phyloP scores from a whole-genome alignment of 2,329 filamentous ascomycete genomes.

The Gnomoniopsis sp. region DNA sequence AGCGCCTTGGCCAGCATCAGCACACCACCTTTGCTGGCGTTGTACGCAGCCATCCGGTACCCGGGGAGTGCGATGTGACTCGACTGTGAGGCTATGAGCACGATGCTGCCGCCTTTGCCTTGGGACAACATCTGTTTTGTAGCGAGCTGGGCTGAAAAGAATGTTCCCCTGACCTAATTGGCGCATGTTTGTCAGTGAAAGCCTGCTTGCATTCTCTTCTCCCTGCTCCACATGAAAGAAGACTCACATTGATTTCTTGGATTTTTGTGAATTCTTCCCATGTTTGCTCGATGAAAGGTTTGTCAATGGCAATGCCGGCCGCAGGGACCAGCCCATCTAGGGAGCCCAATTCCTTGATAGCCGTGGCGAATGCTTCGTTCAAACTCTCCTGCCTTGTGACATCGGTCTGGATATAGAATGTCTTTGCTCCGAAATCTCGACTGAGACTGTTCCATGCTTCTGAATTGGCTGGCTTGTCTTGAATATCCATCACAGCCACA shows the following conservation, averaged over 20 bases:
- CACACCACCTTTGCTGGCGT: conserved; percentile 39
- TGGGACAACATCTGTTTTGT: conserved; percentile 38
- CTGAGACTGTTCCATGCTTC: conserved; percentile 25
- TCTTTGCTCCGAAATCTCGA: conserved; percentile 21
- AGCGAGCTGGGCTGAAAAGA: conserved; percentile 37
- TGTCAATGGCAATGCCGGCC: conserved; percentile 39
- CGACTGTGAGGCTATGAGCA: conserved; percentile 36
- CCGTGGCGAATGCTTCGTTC: conserved; percentile 23
- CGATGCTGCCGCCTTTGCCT: conserved; percentile 34
- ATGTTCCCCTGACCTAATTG: conserved; percentile 36
- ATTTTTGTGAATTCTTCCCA: conserved; percentile 39
- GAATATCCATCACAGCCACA: conserved; percentile 34
- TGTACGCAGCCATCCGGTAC: conserved; percentile 39
- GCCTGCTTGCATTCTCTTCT: not conserved
- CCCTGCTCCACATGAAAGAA: not conserved
- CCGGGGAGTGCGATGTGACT: conserved; percentile 33
- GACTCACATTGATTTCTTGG: conserved; percentile 38
- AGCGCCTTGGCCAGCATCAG: conserved; percentile 37
- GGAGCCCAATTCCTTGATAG: conserved; percentile 23
- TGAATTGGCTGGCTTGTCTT: conserved; percentile 25
- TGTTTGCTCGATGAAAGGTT: conserved; percentile 40
- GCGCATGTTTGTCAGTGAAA: not conserved
- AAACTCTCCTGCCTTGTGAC: conserved; percentile 29
- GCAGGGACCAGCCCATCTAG: conserved; percentile 31
- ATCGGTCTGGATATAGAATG: conserved; percentile 29